A percentile compares a stretch with the other conserved stretches of the same genome.
phyloP scores from a whole-genome alignment of 208 protist species.

The Histomonas meleagridis region DNA sequence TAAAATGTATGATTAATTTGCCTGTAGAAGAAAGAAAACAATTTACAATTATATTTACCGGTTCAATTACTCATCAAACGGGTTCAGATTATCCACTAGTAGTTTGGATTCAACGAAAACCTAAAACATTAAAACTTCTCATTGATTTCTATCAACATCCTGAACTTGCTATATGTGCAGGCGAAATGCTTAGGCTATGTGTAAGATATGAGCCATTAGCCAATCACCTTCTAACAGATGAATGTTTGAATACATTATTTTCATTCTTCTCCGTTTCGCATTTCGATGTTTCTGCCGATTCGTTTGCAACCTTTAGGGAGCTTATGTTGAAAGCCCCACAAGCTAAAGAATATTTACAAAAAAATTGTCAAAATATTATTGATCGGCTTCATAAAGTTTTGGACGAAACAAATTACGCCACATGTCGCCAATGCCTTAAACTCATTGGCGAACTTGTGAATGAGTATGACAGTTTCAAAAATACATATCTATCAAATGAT shows the following conservation, averaged over 20 bases:
- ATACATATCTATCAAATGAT: not conserved
- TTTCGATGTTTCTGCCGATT: constrained; percentile 31
- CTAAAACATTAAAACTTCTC: not conserved
- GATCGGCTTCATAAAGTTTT: not conserved
- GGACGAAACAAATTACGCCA: constrained; percentile 15
- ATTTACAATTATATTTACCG: constrained; percentile 26
- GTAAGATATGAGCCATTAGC: not conserved
- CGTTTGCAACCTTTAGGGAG: not conserved
- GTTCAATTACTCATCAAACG: not conserved
- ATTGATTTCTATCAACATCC: not conserved
- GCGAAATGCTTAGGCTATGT: constrained; percentile 20
- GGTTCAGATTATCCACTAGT: constrained; percentile 1
- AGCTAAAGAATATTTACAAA: not conserved
- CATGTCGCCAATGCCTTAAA: not conserved
- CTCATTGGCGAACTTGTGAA: constrained; percentile 13
- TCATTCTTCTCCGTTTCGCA: not conserved
- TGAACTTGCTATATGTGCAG: not conserved
- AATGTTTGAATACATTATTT: not conserved
- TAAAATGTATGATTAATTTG: not conserved
- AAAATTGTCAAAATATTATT: not conserved
- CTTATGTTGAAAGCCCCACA: not conserved
- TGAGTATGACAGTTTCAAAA: not conserved
- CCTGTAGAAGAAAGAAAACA: constrained; percentile 11
- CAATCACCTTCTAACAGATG: not conserved
- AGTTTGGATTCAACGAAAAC: not conserved